Conservation (phyloP, 495 filamentous ascomycete species). For the Podospora didyma region DNA sequence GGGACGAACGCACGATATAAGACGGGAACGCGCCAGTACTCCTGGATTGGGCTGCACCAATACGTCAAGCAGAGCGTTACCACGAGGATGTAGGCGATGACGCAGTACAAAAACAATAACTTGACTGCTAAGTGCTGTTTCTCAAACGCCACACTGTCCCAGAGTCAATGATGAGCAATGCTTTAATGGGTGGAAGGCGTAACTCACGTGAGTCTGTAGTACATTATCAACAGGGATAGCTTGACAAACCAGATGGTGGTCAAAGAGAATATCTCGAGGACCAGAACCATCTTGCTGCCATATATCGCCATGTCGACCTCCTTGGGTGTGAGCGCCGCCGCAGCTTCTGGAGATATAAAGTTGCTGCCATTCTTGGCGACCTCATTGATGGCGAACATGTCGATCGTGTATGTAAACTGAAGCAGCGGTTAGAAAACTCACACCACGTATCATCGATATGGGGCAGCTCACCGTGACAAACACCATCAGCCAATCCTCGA, state of each 20-base stretch:
- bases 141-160: slow-evolving; percentile 22
- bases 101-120: slow-evolving; percentile 25
- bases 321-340: slow-evolving; percentile 29
- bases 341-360: slow-evolving; percentile 34
- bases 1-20: slow-evolving; percentile 2
- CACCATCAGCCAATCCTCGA: slow-evolving; percentile 14
- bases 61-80: slow-evolving; percentile 38
- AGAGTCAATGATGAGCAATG: no score
- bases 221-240: slow-evolving; percentile 50
- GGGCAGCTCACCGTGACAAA: slow-evolving; percentile 1
- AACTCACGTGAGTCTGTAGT: slow-evolving; percentile 39
- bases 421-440: no score
- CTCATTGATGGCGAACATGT: slow-evolving; percentile 40
- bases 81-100: slow-evolving; percentile 35
- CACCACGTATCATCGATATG: background rate
- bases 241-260: slow-evolving; percentile 48
- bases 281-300: slow-evolving; percentile 43
- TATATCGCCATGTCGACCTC: slow-evolving; percentile 40
- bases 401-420: slow-evolving; percentile 10
- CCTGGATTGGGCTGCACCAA: slow-evolving; percentile 34
- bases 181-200: no score
- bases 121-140: slow-evolving; percentile 30
- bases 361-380: slow-evolving; percentile 44
- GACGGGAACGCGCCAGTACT: slow-evolving; percentile 8
- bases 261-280: slow-evolving; percentile 49